Evolutionary conservation across 2,329 filamentous ascomycete genomes (phyloP), one percentile per base, ranked within the genome.

Genomic region (Tothia fuscella): DNA sequence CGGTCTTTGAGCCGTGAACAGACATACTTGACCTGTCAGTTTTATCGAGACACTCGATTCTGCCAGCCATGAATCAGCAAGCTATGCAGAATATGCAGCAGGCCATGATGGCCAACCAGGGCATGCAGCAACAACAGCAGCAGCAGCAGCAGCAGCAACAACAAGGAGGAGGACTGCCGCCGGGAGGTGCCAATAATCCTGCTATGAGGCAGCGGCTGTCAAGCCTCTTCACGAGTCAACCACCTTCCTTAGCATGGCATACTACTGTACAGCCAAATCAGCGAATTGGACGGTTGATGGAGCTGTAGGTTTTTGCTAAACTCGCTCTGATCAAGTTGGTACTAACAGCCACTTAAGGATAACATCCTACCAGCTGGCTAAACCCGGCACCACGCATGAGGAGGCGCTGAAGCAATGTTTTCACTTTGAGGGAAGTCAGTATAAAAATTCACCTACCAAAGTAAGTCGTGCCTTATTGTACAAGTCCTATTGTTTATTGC

Each of bases 61-160:
- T n/a, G n/a, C n/a, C n/a, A n/a, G n/a, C 12, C 28, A 29, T 7
- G 21, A 14, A 17, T 37, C 21, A 25, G 22, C 25, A 25, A 16
- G 13, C n/a, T 37, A 21, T 21, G 14, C 21, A 26, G 22, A 25
- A 37, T 37, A 25, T 25, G 21, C 35, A 37, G 21, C 35, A 37
- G 35, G 35, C 35, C 19, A 37, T 37, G 35, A 37, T 37, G 35
- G 28, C 28, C 22, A 25, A 25, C 14, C 35, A 37, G 35, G 22
- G 22, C 19, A 37, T 37, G 35, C 35, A 17, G 22, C 26, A 29
- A n/a, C 35, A 37, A 25, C 22, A 25, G 22, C 17, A 25, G 6
- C 35, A 21, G 5, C 35, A 21, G 4, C 35, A 37, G 22, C 35
- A 37, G n/a, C 25, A 37, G 10, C 14, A n/a, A n/a, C n/a, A n/a